These are phyloP conservation scores for Elsinoe necatrix DNA, from an alignment of 2,329 filamentous ascomycete genomes.

Conservation along the genomic window DNA sequence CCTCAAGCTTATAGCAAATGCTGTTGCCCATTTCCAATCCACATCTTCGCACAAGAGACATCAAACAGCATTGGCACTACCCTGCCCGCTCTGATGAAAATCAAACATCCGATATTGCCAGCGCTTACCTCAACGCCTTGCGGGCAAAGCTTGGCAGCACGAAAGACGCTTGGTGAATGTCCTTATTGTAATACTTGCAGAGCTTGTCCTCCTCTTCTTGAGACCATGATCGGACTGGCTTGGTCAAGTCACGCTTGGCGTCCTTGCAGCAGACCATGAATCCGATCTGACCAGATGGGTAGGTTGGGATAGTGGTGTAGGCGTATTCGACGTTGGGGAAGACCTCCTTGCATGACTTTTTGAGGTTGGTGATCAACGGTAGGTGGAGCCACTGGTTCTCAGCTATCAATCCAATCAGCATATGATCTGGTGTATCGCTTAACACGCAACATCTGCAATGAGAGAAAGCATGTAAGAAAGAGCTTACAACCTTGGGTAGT, in stretches of 20 bases:
- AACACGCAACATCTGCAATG: conserved; percentile 8
- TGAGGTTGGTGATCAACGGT: conserved; percentile 83
- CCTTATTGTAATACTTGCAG: conserved; percentile 95
- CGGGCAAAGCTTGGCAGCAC: conserved; percentile 88
- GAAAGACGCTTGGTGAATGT: conserved; percentile 93
- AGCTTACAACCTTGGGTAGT: conserved; percentile 99
- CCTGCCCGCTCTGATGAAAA: too few relatives aligned
- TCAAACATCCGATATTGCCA: background rate
- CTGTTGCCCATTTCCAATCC: background rate
- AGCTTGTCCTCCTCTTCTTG: conserved; percentile 84
- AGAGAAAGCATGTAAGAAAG: conserved; percentile 24
- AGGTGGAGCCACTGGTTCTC: conserved; percentile 99
- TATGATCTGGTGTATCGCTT: background rate
- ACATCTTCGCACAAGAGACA: background rate
- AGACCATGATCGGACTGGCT: conserved; percentile 73
- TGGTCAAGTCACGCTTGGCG: conserved; percentile 69
- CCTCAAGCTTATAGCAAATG: background rate
- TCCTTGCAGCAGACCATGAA: conserved; percentile 99
- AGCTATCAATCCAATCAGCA: conserved; percentile 46
- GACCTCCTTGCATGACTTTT: conserved; percentile 93
- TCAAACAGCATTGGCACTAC: too few relatives aligned
- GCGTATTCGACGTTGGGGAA: conserved; percentile 98
- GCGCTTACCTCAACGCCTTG: conserved; percentile 49
- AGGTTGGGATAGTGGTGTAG: conserved; percentile 98
- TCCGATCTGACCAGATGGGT: conserved; percentile 96